Percentiles rank a stretch among this genome's conserved stretches.
Evolutionary conservation across 2,329 filamentous ascomycete species (phyloP).

Genomic region (Thelonectria discophora): DNA sequence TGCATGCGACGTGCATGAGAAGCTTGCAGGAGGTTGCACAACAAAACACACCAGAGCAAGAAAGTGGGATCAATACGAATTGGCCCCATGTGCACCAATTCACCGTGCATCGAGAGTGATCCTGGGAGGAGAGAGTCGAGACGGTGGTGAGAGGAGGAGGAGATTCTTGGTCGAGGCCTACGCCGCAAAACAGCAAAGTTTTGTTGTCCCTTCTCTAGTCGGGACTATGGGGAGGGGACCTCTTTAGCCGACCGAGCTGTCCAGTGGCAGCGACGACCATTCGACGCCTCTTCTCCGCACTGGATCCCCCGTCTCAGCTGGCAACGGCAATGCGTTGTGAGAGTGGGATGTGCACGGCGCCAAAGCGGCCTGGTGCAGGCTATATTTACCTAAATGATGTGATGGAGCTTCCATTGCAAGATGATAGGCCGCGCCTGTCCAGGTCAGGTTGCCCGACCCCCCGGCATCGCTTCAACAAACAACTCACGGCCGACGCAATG

Average conservation of each 20-base stretch:
- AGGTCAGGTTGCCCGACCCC: neutral
- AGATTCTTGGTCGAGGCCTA: neutral
- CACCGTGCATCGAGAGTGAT: slow-evolving; percentile 25
- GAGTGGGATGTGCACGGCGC: neutral
- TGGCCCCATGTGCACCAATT: slow-evolving; percentile 10
- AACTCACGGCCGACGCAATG: slow-evolving; percentile 1
- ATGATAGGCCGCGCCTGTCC: neutral
- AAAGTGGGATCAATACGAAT: slow-evolving; percentile 35
- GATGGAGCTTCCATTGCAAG: slow-evolving; percentile 3
- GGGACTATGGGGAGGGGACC: neutral
- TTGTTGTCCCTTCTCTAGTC: slow-evolving; percentile 2
- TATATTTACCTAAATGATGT: slow-evolving; percentile 18
- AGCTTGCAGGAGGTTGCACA: slow-evolving; percentile 21
- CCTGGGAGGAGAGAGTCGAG: neutral
- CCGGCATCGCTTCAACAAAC: neutral
- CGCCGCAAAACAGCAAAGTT: neutral
- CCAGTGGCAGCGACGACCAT: slow-evolving; percentile 10
- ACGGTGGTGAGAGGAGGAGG: slow-evolving; percentile 2
- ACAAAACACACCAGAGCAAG: slow-evolving; percentile 8
- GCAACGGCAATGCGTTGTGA: neutral
- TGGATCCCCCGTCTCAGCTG: slow-evolving; percentile 3
- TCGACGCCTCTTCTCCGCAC: neutral
- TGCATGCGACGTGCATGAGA: slow-evolving; percentile 16
- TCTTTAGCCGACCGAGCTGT: neutral
- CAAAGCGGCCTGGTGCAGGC: neutral